Evolutionary conservation across 768 basidiomycete genomes (phyloP).

Genomic region (Suillus hirtellus): DNA sequence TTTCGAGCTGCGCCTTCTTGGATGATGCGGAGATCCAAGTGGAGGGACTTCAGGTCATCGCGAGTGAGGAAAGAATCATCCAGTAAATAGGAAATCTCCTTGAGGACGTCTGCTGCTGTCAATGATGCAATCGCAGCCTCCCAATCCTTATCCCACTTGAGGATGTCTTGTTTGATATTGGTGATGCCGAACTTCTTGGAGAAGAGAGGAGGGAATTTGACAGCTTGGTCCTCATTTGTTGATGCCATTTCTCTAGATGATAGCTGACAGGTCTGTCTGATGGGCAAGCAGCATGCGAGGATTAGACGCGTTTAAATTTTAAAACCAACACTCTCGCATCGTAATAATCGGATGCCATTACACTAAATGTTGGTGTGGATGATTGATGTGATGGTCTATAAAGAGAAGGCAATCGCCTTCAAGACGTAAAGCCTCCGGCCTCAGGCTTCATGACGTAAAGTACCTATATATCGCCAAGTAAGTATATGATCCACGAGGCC

Average conservation of each 20-base stretch:
- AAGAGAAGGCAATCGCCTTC: not conserved
- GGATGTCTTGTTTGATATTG: slow-evolving; percentile 11
- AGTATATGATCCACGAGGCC: not conserved
- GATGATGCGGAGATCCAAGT: not conserved
- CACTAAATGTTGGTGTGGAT: not conserved
- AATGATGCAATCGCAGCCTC: slow-evolving; percentile 16
- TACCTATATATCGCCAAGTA: not conserved
- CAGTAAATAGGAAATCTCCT: slow-evolving; percentile 7
- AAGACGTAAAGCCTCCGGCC: not conserved
- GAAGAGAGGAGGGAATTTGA: not conserved
- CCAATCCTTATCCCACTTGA: slow-evolving; percentile 25
- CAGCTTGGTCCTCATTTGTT: not conserved
- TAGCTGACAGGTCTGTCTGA: not conserved
- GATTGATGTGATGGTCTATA: not conserved
- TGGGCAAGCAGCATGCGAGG: not conserved
- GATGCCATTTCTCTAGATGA: not conserved
- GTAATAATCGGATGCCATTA: not conserved
- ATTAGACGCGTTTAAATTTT: not conserved
- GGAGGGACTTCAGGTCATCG: not conserved
- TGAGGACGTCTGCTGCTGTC: slow-evolving; percentile 16
- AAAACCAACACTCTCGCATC: not conserved
- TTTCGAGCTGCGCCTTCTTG: not conserved
- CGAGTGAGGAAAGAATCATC: not conserved
- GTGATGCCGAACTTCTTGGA: slow-evolving; percentile 8
- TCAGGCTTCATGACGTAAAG: not conserved